Evolutionary conservation across 345 rosid genomes (phyloP), one percentile per base, ranked within the genome.

Genomic region (Cardiospermum halicacabum): DNA sequence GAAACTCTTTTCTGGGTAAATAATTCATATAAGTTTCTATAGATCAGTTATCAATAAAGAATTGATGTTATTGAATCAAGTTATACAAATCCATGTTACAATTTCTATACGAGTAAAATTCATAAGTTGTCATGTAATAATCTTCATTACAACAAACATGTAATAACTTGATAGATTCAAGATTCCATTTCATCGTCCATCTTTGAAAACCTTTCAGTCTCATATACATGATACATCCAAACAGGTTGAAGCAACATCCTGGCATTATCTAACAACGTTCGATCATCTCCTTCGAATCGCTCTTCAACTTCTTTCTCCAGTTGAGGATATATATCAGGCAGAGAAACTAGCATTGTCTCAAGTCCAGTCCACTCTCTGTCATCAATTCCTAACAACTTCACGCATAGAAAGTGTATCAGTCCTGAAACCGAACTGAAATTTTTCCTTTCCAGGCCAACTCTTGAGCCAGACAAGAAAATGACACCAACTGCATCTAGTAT

Each of bases 151-250:
- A n/a, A n/a, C 58, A 24, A 32, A 0, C 3, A 62, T 22, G 34
- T 49, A 53, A 58, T 54, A 37, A 28, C 66, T 21, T 11, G 28
- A 31, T 21, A 40, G 24, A 24, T 64, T 62, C 57, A 48, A 31
- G 47, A 26, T 37, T 62, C 13, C 15, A 34, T 57, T 73, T 82
- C 77, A 66, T 81, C 83, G 59, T 84, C 84, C 79, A 66, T 71
- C 69, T 60, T 73, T 4, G 80, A 69, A 66, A 85, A 84, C 78
- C 87, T 87, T 53, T 80, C 85, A 1, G 89, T 85, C 82, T 90
- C 97, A 74, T 82, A 82, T 60, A 84, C 76, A 77, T 89, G 96
- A 68, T 88, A 84, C 72, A 80, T 65, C 99, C 97, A 94, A 68
- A 91, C 77, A 63, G 96, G 93, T 68, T 85, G 85, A 28, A 94